Evolutionary conservation across 208 protist species (phyloP).

Genomic region (Leishmania guyanensis): DNA sequence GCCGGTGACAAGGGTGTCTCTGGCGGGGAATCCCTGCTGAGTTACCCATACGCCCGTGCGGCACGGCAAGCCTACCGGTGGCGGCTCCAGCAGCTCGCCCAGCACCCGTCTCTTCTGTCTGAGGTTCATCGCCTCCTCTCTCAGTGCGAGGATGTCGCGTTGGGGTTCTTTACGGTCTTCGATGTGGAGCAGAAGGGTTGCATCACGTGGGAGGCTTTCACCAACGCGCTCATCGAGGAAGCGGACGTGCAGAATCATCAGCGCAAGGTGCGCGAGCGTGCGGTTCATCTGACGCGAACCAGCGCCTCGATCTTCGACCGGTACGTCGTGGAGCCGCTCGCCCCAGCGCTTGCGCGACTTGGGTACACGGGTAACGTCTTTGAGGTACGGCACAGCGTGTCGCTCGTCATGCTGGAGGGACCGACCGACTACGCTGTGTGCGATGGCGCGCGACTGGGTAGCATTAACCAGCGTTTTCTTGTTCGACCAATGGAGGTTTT

Average conservation of each 20-base stretch:
- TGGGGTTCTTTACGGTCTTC: conserved; percentile 58
- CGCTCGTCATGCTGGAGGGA: conserved; percentile 67
- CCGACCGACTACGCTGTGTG: conserved; percentile 71
- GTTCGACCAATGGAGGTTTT: conserved; percentile 53
- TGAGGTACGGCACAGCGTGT: conserved; percentile 58
- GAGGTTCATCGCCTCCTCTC: conserved; percentile 39
- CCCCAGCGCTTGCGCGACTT: conserved; percentile 44
- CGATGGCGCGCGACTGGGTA: conserved; percentile 50
- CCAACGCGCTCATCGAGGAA: conserved; percentile 71
- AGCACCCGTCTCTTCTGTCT: conserved; percentile 22
- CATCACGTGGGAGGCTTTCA: conserved; percentile 71
- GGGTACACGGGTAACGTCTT: conserved; percentile 60
- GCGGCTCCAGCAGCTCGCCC: conserved; percentile 37
- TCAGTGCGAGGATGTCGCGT: conserved; percentile 45
- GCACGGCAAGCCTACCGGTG: conserved; percentile 30
- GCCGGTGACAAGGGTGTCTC: neutral
- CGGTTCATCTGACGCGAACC: conserved; percentile 36
- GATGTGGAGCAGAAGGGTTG: conserved; percentile 67
- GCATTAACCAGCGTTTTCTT: conserved; percentile 62
- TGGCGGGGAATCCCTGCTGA: conserved; percentile 11
- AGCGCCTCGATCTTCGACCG: conserved; percentile 74
- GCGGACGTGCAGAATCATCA: conserved; percentile 68
- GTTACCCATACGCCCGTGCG: conserved; percentile 23
- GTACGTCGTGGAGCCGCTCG: conserved; percentile 68
- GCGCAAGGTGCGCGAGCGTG: conserved; percentile 50